Percentiles rank a stretch among this genome's conserved stretches.
Conservation (phyloP, 768 basidiomycete genomes). For the Sutorius australiensis region DNA sequence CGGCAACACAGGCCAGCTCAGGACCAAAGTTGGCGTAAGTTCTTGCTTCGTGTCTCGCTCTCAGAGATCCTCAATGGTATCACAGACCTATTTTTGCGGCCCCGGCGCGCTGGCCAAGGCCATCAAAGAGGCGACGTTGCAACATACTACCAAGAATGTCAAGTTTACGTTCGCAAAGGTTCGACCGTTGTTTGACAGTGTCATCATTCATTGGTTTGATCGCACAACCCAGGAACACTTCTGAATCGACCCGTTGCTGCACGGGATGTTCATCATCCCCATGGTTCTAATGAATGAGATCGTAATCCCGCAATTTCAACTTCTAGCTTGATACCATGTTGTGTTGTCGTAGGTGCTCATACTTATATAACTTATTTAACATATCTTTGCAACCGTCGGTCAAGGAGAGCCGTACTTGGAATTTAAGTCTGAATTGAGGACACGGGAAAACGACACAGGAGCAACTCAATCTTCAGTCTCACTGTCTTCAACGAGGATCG, state of each 20-base stretch:
- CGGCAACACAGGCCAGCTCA: conserved; percentile 72
- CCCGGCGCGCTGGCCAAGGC: conserved; percentile 70
- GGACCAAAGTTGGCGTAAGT: conserved; percentile 80
- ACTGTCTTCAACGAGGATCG: conserved; percentile 26
- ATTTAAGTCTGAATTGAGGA: neutral
- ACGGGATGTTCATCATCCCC: neutral
- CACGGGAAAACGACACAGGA: neutral
- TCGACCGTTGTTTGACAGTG: conserved; percentile 22
- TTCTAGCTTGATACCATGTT: neutral
- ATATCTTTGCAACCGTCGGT: neutral
- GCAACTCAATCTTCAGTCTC: conserved; percentile 11
- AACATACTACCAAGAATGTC: conserved; percentile 52
- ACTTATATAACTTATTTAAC: neutral
- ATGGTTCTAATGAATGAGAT: neutral
- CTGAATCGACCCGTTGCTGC: neutral
- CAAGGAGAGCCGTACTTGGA: neutral
- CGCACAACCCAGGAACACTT: conserved; percentile 14
- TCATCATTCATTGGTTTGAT: neutral
- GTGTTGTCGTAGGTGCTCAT: neutral
- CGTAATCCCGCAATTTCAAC: neutral
- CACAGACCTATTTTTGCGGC: conserved; percentile 85
- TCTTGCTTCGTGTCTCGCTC: neutral
- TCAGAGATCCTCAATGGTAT: conserved; percentile 1
- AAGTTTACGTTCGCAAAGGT: conserved; percentile 85
- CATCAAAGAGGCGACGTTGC: conserved; percentile 67